Percentiles rank a stretch among this genome's conserved stretches.
Conservation (phyloP, 2,329 filamentous ascomycete species). For the Elsinoe fawcettii region DNA sequence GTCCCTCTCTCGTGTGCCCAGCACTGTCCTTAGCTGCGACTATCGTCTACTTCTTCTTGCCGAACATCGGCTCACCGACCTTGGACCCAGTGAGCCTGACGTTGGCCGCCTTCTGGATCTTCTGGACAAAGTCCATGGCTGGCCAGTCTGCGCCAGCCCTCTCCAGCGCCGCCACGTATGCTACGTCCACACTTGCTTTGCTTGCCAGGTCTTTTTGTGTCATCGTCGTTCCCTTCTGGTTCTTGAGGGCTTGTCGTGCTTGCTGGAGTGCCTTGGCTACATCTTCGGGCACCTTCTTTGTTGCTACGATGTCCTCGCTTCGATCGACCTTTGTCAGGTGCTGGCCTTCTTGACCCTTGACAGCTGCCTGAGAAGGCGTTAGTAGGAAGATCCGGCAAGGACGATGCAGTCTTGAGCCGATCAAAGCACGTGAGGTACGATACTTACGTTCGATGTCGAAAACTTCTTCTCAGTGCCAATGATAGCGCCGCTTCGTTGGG, state of each 20-base stretch:
- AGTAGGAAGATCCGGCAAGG: not conserved
- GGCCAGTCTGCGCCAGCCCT: conserved; percentile 69
- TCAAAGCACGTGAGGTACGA: not conserved
- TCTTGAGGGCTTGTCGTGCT: conserved; percentile 70
- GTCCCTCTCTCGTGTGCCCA: not conserved
- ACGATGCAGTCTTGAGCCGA: conserved; percentile 31
- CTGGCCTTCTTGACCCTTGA: conserved; percentile 62
- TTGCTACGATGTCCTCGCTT: conserved; percentile 93
- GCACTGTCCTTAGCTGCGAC: too few species aligned
- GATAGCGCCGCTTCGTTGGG: conserved; percentile 68
- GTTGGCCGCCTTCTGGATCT: conserved; percentile 57
- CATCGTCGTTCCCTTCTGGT: conserved; percentile 65
- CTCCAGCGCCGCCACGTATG: conserved; percentile 79
- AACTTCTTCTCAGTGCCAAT: conserved; percentile 90
- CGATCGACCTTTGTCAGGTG: conserved; percentile 97
- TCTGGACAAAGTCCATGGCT: conserved; percentile 78
- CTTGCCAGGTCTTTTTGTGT: conserved; percentile 83
- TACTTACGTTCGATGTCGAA: conserved; percentile 69
- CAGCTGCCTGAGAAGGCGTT: conserved; percentile 23
- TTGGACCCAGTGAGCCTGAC: conserved; percentile 31
- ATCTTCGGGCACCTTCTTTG: conserved; percentile 74
- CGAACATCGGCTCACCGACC: conserved; percentile 76
- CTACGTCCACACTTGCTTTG: conserved; percentile 79
- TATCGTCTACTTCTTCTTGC: conserved; percentile 50
- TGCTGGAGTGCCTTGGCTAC: conserved; percentile 78